These are phyloP conservation scores for Calonectria fujianensis DNA, from an alignment of 2,329 filamentous ascomycete species.

Conservation along the genomic window DNA sequence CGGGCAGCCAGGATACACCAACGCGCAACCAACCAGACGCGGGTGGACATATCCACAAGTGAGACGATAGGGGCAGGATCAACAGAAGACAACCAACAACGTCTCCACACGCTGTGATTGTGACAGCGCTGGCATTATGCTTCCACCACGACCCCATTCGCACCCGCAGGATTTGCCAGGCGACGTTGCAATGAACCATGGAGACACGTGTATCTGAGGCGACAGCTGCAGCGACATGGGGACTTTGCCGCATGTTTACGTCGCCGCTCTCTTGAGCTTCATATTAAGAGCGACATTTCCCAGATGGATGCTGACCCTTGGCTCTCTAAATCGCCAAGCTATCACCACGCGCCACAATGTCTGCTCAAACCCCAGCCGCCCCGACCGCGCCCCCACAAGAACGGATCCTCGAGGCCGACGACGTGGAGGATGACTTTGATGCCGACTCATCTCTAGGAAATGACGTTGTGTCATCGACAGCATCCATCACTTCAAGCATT, in stretches of 20 bases:
- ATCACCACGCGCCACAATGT: neutral
- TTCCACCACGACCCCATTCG: neutral
- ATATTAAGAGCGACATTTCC: neutral
- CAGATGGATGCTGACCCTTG: neutral
- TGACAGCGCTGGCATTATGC: neutral
- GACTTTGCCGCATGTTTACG: neutral
- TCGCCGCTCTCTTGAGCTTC: neutral
- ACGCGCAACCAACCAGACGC: neutral
- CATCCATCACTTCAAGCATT: constrained; percentile 57
- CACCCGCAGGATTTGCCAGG: neutral
- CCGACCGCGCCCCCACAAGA: neutral
- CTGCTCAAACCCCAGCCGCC: neutral
- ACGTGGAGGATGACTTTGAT: constrained; percentile 4
- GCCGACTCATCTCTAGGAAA: constrained; percentile 24
- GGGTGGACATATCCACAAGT: neutral
- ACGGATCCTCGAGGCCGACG: constrained; percentile 26
- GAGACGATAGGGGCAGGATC: constrained; percentile 20
- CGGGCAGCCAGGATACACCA: neutral
- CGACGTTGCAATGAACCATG: neutral
- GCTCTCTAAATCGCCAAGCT: too few species aligned
- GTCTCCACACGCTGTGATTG: constrained; percentile 7
- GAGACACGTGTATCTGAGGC: neutral
- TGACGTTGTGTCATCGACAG: constrained; percentile 48
- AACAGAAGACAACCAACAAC: constrained; percentile 11
- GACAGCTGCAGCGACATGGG: neutral